Evolutionary conservation across 768 basidiomycete genomes (phyloP).

Genomic region (Tubosaeta brunneosetosa): DNA sequence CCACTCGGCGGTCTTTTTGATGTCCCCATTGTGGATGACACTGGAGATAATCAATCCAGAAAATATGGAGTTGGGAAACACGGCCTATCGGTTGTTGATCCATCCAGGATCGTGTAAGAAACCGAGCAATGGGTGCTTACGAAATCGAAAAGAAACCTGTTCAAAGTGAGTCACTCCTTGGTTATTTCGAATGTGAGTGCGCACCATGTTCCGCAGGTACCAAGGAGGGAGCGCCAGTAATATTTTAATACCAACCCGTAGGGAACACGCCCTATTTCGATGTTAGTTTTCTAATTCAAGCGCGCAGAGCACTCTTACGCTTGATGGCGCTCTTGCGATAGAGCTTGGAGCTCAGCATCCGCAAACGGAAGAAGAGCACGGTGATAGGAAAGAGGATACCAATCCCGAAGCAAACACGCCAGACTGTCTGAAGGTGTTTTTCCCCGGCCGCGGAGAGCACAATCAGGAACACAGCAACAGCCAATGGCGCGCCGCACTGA

Average conservation of each 20-base stretch:
- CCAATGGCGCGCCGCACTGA: conserved; percentile 62
- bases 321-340: conserved; percentile 64
- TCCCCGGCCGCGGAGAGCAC: conserved; percentile 64
- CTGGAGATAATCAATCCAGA: conserved; percentile 62
- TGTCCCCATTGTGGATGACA: conserved; percentile 50
- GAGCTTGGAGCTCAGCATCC: conserved; percentile 65
- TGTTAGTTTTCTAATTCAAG: conserved; percentile 4
- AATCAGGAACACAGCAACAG: conserved; percentile 62
- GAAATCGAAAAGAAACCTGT: conserved; percentile 68
- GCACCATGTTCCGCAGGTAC: conserved; percentile 70
- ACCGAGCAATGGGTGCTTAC: conserved; percentile 24
- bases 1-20: conserved; percentile 62
- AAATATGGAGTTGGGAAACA: conserved; percentile 72
- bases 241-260: conserved; percentile 54
- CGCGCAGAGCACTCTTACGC: conserved; percentile 30
- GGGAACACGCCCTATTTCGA: conserved; percentile 45
- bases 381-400: conserved; percentile 58
- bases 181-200: background rate
- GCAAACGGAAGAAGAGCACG: conserved; percentile 67
- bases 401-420: conserved; percentile 63
- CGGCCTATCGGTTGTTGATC: conserved; percentile 37
- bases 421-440: conserved; percentile 56
- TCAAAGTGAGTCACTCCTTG: background rate
- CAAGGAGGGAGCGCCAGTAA: conserved; percentile 66
- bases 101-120: background rate